These are phyloP conservation scores for Tinospora cordifolia DNA, from an alignment of 164 flowering plant genomes.

Conservation along the genomic window DNA sequence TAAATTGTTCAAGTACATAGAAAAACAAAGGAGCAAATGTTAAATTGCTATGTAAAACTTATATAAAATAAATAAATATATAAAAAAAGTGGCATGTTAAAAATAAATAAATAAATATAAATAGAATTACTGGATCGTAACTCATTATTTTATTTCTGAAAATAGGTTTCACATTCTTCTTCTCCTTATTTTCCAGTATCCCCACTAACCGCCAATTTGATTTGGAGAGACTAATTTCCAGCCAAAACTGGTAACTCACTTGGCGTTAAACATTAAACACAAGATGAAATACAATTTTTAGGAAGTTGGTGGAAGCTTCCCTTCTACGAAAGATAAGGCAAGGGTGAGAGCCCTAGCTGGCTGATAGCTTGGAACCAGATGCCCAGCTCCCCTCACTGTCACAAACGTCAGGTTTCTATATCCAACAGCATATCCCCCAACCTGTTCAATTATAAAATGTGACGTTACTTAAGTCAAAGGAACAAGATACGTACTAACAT, in stretches of 20 bases:
- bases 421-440: conserved; percentile 38
- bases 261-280: neutral
- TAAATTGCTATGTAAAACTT: too few species aligned
- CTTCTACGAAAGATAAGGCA: conserved; percentile 29
- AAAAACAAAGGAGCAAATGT: too few species aligned
- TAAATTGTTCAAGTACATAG: too few species aligned
- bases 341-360: conserved; percentile 29
- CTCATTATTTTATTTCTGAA: too few species aligned
- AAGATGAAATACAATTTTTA: neutral
- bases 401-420: conserved; percentile 35
- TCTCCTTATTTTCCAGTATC: too few species aligned
- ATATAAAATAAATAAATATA: too few species aligned
- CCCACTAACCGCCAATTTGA: too few species aligned
- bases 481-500: neutral
- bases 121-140: too few species aligned
- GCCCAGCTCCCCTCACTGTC: conserved; percentile 45
- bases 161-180: too few species aligned
- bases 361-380: conserved; percentile 36
- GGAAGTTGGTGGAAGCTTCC: conserved; percentile 14
- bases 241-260: neutral
- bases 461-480: neutral
- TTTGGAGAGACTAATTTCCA: too few species aligned
- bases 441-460: conserved; percentile 21
- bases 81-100: too few species aligned
- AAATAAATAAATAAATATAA: too few species aligned